A percentile compares a stretch with the other conserved stretches of the same genome.
Conservation (phyloP, 2,329 filamentous ascomycete genomes). For the Colletotrichum kahawae region DNA sequence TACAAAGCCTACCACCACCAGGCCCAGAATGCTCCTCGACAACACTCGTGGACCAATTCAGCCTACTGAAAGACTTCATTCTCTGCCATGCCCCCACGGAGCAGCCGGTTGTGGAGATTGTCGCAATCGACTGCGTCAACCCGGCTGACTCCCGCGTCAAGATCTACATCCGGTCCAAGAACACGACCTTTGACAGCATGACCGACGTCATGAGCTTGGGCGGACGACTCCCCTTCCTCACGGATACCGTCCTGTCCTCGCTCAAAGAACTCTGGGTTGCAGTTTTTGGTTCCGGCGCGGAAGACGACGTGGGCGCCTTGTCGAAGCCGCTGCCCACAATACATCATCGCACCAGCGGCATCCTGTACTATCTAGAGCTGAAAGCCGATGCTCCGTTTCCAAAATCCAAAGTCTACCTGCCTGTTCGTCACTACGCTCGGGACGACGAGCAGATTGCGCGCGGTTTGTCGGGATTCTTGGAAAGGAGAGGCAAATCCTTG, state of each 20-base stretch:
- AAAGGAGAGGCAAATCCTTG: neutral
- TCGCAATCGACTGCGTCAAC: conserved; percentile 37
- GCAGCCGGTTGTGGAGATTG: conserved; percentile 22
- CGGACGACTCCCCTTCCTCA: conserved; percentile 2
- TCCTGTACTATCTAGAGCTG: conserved; percentile 37
- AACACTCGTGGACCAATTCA: neutral
- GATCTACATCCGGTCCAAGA: conserved; percentile 36
- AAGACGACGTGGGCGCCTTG: conserved; percentile 5
- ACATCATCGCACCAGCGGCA: conserved; percentile 34
- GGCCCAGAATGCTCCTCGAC: neutral
- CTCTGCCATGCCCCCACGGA: neutral
- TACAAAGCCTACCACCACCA: neutral
- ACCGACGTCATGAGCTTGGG: conserved; percentile 27
- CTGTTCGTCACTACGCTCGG: conserved; percentile 35
- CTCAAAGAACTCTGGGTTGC: neutral
- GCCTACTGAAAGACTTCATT: neutral
- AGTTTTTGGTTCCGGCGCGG: neutral
- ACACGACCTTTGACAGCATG: conserved; percentile 33
- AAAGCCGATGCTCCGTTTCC: conserved; percentile 20
- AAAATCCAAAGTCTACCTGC: conserved; percentile 35
- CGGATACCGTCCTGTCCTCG: neutral
- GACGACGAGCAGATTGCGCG: conserved; percentile 8
- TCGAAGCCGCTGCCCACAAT: conserved; percentile 4
- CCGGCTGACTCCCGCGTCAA: conserved; percentile 35
- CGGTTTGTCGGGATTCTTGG: neutral